Base-by-base conservation (phyloP, 2,329 filamentous ascomycete genomes). In the Immersiporthe knoxdaviesiana region DNA sequence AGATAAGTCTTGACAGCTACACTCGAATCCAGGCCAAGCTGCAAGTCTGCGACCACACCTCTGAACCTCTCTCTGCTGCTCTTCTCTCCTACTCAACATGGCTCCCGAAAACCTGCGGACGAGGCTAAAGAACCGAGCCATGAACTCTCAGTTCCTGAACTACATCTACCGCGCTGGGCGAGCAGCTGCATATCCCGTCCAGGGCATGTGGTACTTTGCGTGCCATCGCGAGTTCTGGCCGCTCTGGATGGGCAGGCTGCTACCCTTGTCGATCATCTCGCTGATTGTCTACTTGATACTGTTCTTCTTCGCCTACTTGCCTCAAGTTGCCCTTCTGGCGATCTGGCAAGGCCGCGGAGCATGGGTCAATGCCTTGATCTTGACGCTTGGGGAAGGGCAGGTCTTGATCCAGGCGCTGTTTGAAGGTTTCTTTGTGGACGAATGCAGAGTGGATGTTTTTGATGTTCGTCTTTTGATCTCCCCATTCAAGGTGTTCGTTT, bases 311-410 rank as follows among this genome's bases (percentile, higher is more conserved):
- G 85, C 93, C 0, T 98, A 97, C 74, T 81, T 97, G 2, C 95
- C 95, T 0, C 93, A 98, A 77, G 93, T 93, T 68, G 92, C 92
- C 1, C 92, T 99, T 75, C 86, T 99, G 30, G 90, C 92, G 21
- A 88, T 98, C 73, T 98, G 97, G 78, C 94, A 98, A 75, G 92
- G 92, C 30, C 87, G 89, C 70, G 90, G 90, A 39, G 96, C 96
- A n/a, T 97, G 93, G 92, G 81, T 97, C 68, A 97, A 93, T 75
- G 94, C 92, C 2, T 89, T 92, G 0, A 90, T 98, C 72, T 84
- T 98, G 61, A 92, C 97, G 0, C 84, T 99, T n/a, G 92, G 93
- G 59, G 91, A 94, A 75, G 91, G 91, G 0, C 82, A 92, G 72
- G 89, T 94, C 52, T 90, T 93, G 66, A 89, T 92, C 27, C 82